These are phyloP conservation scores for Parsonsia alboflavescens DNA, from an alignment of 257 asterid species.

Conservation along the genomic window DNA sequence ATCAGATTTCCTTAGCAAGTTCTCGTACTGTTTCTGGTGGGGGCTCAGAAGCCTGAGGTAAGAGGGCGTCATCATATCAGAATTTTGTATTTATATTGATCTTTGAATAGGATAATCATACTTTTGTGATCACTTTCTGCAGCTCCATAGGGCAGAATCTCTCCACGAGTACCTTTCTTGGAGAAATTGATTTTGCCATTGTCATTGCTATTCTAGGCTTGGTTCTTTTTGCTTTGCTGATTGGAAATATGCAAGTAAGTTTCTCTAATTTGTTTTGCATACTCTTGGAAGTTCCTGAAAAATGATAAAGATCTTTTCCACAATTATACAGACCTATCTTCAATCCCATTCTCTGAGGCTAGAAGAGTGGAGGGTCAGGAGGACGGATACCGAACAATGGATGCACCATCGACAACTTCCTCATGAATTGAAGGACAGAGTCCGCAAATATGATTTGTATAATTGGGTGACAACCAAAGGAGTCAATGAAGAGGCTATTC, in stretches of 20 bases:
- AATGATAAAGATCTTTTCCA: neutral
- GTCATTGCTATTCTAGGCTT: conserved; percentile 58
- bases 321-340: conserved; percentile 38
- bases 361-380: conserved; percentile 71
- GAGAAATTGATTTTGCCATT: conserved; percentile 59
- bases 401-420: conserved; percentile 74
- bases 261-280: too few species aligned
- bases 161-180: conserved; percentile 42
- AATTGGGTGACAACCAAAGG: conserved; percentile 63
- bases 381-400: conserved; percentile 66
- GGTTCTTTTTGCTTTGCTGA: conserved; percentile 61
- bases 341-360: conserved; percentile 52
- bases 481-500: conserved; percentile 54
- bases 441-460: conserved; percentile 45
- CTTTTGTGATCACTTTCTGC: conserved; percentile 14
- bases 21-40: conserved; percentile 72
- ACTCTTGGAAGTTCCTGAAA: neutral
- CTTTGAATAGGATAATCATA: neutral
- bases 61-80: neutral
- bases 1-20: conserved; percentile 35
- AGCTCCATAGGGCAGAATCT: conserved; percentile 74
- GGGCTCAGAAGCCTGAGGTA: conserved; percentile 59
- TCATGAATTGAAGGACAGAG: conserved; percentile 45
- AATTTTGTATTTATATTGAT: neutral
- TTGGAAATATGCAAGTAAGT: conserved; percentile 78